phyloP scores from a whole-genome alignment of 352 stramenopile species.

The Phytophthora constricta region DNA sequence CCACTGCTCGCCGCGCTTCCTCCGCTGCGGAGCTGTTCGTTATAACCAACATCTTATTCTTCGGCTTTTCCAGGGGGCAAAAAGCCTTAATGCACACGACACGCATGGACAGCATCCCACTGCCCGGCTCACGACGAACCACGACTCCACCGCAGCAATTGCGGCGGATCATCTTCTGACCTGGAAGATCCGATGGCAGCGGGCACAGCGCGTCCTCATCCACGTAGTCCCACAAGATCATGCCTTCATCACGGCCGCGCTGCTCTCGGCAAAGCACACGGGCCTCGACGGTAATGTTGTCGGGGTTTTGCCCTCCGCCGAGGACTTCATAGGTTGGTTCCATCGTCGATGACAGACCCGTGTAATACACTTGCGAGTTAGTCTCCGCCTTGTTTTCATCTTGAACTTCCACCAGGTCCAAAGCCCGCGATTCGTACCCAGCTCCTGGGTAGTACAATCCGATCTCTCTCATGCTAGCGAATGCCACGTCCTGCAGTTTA shows the following conservation, averaged over 20 bases:
- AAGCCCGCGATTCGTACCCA: constrained; percentile 40
- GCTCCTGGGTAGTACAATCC: constrained; percentile 64
- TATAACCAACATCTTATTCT: not conserved
- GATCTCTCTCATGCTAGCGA: constrained; percentile 55
- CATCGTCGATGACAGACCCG: constrained; percentile 53
- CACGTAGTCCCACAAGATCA: constrained; percentile 74
- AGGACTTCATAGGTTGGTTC: constrained; percentile 32
- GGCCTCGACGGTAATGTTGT: constrained; percentile 62
- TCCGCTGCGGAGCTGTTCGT: constrained; percentile 27
- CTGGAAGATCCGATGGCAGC: constrained; percentile 17
- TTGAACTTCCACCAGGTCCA: constrained; percentile 42
- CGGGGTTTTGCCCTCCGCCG: constrained; percentile 30
- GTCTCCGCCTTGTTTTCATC: constrained; percentile 26
- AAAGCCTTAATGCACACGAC: constrained; percentile 71
- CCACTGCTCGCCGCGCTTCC: constrained; percentile 36
- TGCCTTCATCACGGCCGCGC: constrained; percentile 33
- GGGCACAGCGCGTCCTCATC: constrained; percentile 68
- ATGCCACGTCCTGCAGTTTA: constrained; percentile 46
- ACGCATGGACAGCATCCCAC: constrained; percentile 61
- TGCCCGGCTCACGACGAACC: constrained; percentile 43
- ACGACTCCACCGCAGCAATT: constrained; percentile 61
- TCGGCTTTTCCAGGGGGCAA: constrained; percentile 36
- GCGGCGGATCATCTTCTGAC: constrained; percentile 41
- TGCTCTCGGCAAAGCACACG: constrained; percentile 61
- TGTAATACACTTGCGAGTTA: constrained; percentile 57